phyloP scores from a whole-genome alignment of 768 basidiomycete genomes.

The Symmetrospora coprosmae region DNA sequence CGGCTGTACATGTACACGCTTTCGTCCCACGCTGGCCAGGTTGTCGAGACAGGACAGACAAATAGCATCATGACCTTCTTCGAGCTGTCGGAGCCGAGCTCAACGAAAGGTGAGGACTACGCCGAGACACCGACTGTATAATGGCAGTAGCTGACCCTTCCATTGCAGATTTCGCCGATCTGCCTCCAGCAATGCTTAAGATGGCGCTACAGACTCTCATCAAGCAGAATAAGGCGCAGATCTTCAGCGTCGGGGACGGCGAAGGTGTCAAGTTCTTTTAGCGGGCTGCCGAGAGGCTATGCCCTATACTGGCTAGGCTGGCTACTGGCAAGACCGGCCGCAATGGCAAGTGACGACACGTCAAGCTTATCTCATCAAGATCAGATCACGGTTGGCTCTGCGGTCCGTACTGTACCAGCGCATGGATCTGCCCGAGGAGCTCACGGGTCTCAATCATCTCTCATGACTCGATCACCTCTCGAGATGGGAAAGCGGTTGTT shows the following conservation, averaged over 20 bases:
- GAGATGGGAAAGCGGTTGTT: too few species aligned
- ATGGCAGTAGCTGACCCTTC: background rate
- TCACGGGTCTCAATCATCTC: too few species aligned
- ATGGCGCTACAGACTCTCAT: slow-evolving; percentile 37
- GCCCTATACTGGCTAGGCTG: too few species aligned
- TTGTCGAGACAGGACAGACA: slow-evolving; percentile 38
- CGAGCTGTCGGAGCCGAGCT: slow-evolving; percentile 39
- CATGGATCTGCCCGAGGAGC: too few species aligned
- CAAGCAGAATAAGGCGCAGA: slow-evolving; percentile 40
- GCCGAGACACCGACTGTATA: slow-evolving; percentile 31
- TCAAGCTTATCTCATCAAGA: too few species aligned
- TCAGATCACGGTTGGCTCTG: too few species aligned
- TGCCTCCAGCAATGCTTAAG: slow-evolving; percentile 37
- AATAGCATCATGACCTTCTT: slow-evolving; percentile 40
- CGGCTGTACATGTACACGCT: background rate
- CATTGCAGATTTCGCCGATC: slow-evolving; percentile 37
- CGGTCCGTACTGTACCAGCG: too few species aligned
- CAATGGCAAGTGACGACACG: too few species aligned
- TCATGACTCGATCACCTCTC: too few species aligned
- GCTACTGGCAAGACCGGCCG: too few species aligned
- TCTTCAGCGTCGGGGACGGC: slow-evolving; percentile 39
- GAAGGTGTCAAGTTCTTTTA: slow-evolving; percentile 33
- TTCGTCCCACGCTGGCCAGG: slow-evolving; percentile 27
- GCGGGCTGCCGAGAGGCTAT: too few species aligned
- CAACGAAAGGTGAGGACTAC: slow-evolving; percentile 35